These are phyloP conservation scores for Mixia osmundae DNA, from an alignment of 1,284 basidiomycete species.

Conservation along the genomic window DNA sequence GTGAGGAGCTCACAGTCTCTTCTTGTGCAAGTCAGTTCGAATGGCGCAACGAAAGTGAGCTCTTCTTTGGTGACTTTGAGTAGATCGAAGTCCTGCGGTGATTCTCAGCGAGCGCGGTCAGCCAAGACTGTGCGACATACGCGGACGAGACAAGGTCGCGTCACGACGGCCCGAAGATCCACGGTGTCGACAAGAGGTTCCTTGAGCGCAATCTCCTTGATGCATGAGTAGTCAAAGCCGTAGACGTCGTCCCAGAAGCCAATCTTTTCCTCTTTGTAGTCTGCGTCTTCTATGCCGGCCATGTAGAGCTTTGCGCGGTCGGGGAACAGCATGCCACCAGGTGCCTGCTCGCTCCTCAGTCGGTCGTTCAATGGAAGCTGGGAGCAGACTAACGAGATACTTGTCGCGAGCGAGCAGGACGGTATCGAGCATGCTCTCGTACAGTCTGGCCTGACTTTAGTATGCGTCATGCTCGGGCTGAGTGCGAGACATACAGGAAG, in stretches of 20 bases:
- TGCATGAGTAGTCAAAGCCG: slow-evolving; percentile 97
- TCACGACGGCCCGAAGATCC: slow-evolving; percentile 73
- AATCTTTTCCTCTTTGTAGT: slow-evolving; percentile 99
- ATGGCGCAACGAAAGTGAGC: slow-evolving; percentile 58
- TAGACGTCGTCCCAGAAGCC: slow-evolving; percentile 99
- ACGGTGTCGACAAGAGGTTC: slow-evolving; percentile 98
- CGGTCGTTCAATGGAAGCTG: not conserved
- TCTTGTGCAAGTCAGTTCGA: slow-evolving; percentile 58
- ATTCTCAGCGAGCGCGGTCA: not conserved
- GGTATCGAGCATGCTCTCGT: slow-evolving; percentile 94
- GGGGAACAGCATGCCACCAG: slow-evolving; percentile 80
- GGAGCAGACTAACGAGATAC: slow-evolving; percentile 36
- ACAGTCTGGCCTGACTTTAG: slow-evolving; percentile 29
- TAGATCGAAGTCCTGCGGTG: slow-evolving; percentile 49
- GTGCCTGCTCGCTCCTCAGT: slow-evolving; percentile 33
- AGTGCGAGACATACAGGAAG: slow-evolving; percentile 27
- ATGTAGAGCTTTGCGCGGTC: slow-evolving; percentile 83
- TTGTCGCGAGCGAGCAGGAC: slow-evolving; percentile 67
- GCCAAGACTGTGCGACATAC: slow-evolving; percentile 23
- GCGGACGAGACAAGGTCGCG: slow-evolving; percentile 67
- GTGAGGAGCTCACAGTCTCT: slow-evolving; percentile 50
- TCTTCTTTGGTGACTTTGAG: slow-evolving; percentile 87
- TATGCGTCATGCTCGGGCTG: not conserved
- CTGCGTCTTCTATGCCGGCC: slow-evolving; percentile 94
- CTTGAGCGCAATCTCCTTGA: slow-evolving; percentile 91